phyloP scores from a whole-genome alignment of 352 stramenopile genomes.

The Albugo laibachii region DNA sequence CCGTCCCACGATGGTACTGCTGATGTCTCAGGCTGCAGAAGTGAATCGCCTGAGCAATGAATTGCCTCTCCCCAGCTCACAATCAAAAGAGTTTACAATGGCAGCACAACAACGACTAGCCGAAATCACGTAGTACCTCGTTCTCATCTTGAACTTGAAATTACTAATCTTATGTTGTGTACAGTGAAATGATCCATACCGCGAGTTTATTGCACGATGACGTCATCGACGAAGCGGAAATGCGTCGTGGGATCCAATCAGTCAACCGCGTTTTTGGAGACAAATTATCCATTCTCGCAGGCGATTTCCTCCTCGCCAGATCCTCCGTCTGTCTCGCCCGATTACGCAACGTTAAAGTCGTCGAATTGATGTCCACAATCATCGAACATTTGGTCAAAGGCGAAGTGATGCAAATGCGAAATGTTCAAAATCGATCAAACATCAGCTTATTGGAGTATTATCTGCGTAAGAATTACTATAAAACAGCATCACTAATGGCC shows the following conservation, averaged over 20 bases:
- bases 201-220: constrained; percentile 97
- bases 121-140: constrained; percentile 54
- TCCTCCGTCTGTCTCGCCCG: constrained; percentile 91
- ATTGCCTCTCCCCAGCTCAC: constrained; percentile 17
- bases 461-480: constrained; percentile 98
- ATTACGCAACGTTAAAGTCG: constrained; percentile 86
- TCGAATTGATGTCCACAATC: constrained; percentile 95
- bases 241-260: constrained; percentile 80
- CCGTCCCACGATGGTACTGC: constrained; percentile 92
- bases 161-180: not conserved
- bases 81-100: constrained; percentile 55
- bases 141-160: not conserved
- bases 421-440: constrained; percentile 25
- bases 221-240: constrained; percentile 96
- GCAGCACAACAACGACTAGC: constrained; percentile 57
- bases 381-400: constrained; percentile 98
- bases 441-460: constrained; percentile 90
- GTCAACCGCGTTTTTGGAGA: constrained; percentile 96
- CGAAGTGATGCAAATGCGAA: constrained; percentile 99
- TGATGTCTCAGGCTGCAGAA: constrained; percentile 85
- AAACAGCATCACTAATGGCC: constrained; percentile 97
- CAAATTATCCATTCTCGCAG: constrained; percentile 94
- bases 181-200: constrained; percentile 97
- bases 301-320: constrained; percentile 94
- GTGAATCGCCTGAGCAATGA: constrained; percentile 32